phyloP scores from a whole-genome alignment of 495 filamentous ascomycete species.

The Podospora australis region DNA sequence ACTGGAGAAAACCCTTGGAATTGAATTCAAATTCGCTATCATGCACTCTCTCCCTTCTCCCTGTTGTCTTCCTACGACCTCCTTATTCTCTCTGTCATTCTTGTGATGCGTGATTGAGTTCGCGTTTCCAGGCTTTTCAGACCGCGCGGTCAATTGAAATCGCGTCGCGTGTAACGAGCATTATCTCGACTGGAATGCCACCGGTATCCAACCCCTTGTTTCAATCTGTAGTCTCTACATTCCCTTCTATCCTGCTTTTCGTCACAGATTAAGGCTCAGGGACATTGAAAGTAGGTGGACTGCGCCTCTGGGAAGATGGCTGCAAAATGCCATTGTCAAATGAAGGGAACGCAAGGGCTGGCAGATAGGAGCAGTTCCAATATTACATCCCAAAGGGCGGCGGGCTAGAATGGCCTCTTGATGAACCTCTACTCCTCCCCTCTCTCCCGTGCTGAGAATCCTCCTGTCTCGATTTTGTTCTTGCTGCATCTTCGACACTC shows the following conservation, averaged over 20 bases:
- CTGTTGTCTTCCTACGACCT: too few species aligned
- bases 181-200: slow-evolving; percentile 21
- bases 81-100: too few species aligned
- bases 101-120: too few species aligned
- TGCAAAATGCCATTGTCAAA: not conserved
- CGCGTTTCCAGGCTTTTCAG: too few species aligned
- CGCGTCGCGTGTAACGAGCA: too few species aligned
- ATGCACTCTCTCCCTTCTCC: too few species aligned
- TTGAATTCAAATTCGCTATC: too few species aligned
- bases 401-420: slow-evolving; percentile 17
- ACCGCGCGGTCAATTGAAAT: too few species aligned
- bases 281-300: slow-evolving; percentile 1
- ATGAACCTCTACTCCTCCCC: not conserved
- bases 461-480: not conserved
- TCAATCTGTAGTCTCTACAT: slow-evolving; percentile 5
- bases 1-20: too few species aligned
- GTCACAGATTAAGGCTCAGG: not conserved
- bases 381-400: not conserved
- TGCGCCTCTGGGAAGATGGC: not conserved
- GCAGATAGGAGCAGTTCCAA: too few species aligned
- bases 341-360: not conserved
- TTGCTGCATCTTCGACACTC: slow-evolving; percentile 1
- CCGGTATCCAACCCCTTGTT: slow-evolving; percentile 14
- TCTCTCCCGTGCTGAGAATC: not conserved
- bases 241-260: slow-evolving; percentile 2